Evolutionary conservation across 352 stramenopile genomes (phyloP), one percentile per base, ranked within the genome.

Genomic region (Peronospora belbahrii): DNA sequence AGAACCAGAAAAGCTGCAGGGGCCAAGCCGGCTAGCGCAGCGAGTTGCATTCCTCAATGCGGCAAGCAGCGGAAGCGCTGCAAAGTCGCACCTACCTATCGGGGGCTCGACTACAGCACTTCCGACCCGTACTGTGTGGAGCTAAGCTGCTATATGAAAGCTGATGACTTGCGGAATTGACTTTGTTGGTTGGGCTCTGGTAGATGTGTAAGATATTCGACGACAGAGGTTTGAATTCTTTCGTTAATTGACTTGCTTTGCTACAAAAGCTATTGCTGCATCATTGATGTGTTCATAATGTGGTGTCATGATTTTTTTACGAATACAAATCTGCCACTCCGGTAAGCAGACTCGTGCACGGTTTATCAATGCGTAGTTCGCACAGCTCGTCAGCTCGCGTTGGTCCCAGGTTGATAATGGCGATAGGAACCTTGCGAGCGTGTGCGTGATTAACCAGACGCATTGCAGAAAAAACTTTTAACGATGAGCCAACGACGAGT

Each of bases 381-480:
- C 79, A 80, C 13, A 91, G 25, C n/a, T 73, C 67, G 48, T 97
- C 88, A 0, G 71, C 87, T 25, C 88, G 82, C 30, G 88, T 97
- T 1, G 73, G 67, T 14, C 88, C 88, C 22, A 93, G 61, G 49
- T 96, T 97, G 11, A 97, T 42, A 36, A 97, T 88, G 27, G 65
- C 86, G 15, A 96, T 67, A 6, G 73, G 78, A 35, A 91, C 78
- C 22, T 78, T 67, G 11, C 52, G 56, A 25, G 72, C 52, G 20
- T 72, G 66, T 6, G 87, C 95, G 6, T 74, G 67, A 42, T 84
- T 83, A 28, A 96, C 74, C 31, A 98, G 78, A 20, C 94, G 83
- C 84, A 94, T 98, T 17, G 88, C 91, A 2, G 88, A 97, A 56
- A 97, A 94, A 5, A 98, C 94, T 23, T 95, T 86, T 7, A 98